Base-by-base conservation (phyloP, 2,329 filamentous ascomycete species). In the Paraphaeosphaeria sporulosa region DNA sequence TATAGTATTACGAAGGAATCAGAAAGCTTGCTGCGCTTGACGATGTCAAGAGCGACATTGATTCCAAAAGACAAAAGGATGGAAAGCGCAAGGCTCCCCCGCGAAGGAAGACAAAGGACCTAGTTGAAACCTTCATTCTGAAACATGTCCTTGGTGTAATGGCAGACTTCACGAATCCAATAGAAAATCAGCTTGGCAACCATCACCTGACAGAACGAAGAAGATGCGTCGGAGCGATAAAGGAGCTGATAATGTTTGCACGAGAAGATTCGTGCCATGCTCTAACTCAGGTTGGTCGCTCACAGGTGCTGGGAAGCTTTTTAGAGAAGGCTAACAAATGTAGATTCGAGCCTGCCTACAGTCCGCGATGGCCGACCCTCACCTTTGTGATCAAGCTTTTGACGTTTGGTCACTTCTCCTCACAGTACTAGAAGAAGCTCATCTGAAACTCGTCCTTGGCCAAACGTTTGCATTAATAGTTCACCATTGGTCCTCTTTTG, bases 271-370 rank as follows among this genome's bases (percentile, higher is more conserved):
- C 94, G 34, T 89, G 88, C 62, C 88, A 90, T 68, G 95, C 92
- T 52, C 83, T 97, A 43, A 94, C 95, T 23, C 94, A 97, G 82
- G 91, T 93, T 78, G 67, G 83, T 77, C 13, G 53, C 1, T n/a
- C 1, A 40, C 19, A 23, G 13, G 30, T 23, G n/a, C 12, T 54
- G 10, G 21, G 7, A 10, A 50, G 7, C 42, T 1, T 42, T 3
- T 32, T 51, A 2, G 12, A 12, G 23, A 19, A 17, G 17, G n/a
- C 73, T 79, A 50, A 80, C 13, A 25, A 8, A 17, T 8, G 15
- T 57, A 94, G 89, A 94, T 98, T 58, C 93, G 93, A 66, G 93
- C 94, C n/a, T 97, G 92, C 73, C 82, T 99, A 13, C 88, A 96
- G 63, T 93, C 93, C 23, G 93, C 93, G 0, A 85, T 98, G 61